A percentile compares a stretch with the other conserved stretches of the same genome.
Conservation (phyloP, 2,329 filamentous ascomycete genomes). For the Trichoderma sp. region DNA sequence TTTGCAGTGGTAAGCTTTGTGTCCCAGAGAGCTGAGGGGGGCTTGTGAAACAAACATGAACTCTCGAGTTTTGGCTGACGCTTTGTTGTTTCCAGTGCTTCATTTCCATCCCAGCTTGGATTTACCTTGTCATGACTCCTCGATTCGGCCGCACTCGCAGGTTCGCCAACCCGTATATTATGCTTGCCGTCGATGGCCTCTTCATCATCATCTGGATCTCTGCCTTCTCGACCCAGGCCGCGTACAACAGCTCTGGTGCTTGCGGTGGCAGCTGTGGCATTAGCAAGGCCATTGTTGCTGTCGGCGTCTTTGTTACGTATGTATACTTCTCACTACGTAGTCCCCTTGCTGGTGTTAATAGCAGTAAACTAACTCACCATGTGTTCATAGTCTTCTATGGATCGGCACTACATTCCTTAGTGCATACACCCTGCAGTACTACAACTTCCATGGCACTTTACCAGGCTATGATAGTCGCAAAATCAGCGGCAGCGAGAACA, state of each 20-base stretch:
- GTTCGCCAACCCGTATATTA: constrained; percentile 62
- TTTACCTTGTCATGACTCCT: constrained; percentile 66
- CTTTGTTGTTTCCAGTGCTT: constrained; percentile 54
- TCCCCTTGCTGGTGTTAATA: background rate
- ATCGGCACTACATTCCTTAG: constrained; percentile 56
- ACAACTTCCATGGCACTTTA: constrained; percentile 61
- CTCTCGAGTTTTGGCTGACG: background rate
- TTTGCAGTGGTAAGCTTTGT: constrained; percentile 59
- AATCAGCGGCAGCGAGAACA: constrained; percentile 48
- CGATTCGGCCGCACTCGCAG: constrained; percentile 63
- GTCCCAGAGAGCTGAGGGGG: background rate
- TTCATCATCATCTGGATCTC: constrained; percentile 66
- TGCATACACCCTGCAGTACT: constrained; percentile 62
- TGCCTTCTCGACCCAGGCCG: constrained; percentile 65
- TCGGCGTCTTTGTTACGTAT: constrained; percentile 65
- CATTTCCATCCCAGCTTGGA: constrained; percentile 62
- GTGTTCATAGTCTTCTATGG: constrained; percentile 56
- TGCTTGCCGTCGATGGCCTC: constrained; percentile 59
- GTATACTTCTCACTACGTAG: constrained; percentile 31
- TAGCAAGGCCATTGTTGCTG: constrained; percentile 63
- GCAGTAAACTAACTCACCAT: background rate
- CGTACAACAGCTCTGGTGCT: constrained; percentile 59
- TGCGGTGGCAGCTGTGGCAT: constrained; percentile 60
- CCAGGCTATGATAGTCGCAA: constrained; percentile 60
- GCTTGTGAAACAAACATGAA: background rate